Conservation (phyloP, 306 rosid genomes). For the Alnus glutinosa region DNA sequence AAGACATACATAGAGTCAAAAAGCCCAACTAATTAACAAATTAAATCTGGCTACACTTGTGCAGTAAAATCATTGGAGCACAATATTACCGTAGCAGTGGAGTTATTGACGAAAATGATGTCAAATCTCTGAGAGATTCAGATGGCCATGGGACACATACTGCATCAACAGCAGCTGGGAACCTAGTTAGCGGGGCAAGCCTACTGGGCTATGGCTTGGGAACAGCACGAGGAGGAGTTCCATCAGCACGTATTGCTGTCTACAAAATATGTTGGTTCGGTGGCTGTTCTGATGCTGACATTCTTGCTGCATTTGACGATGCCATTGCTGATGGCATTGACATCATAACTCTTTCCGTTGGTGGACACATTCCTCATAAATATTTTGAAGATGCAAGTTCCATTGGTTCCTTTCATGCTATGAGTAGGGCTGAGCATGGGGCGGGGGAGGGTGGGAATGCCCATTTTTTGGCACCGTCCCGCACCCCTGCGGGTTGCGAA, state of each 20-base stretch:
- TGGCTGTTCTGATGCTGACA: slow-evolving; percentile 1
- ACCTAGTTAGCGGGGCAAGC: slow-evolving; percentile 34
- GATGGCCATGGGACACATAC: slow-evolving; percentile 57
- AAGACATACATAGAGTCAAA: no score
- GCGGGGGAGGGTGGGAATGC: no score
- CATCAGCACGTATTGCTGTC: slow-evolving; percentile 52
- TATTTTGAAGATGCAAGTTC: slow-evolving; percentile 32
- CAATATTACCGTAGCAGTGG: slow-evolving; percentile 25
- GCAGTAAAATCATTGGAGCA: slow-evolving; percentile 59
- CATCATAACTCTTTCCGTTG: slow-evolving; percentile 40
- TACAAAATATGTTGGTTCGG: slow-evolving; percentile 38
- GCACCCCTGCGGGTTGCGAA: no score
- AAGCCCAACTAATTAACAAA: no score
- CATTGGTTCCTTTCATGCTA: slow-evolving; percentile 63
- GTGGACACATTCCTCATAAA: not conserved
- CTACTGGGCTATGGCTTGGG: slow-evolving; percentile 47
- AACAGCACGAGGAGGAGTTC: slow-evolving; percentile 52
- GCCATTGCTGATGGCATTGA: slow-evolving; percentile 63
- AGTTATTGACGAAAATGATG: not conserved
- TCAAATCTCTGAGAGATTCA: slow-evolving; percentile 41
- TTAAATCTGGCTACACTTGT: no score
- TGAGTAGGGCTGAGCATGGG: no score
- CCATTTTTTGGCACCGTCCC: no score
- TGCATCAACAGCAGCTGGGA: slow-evolving; percentile 53
- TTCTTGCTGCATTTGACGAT: slow-evolving; percentile 43